Conservation (phyloP, 495 filamentous ascomycete species). For the Penicillium canariense region DNA sequence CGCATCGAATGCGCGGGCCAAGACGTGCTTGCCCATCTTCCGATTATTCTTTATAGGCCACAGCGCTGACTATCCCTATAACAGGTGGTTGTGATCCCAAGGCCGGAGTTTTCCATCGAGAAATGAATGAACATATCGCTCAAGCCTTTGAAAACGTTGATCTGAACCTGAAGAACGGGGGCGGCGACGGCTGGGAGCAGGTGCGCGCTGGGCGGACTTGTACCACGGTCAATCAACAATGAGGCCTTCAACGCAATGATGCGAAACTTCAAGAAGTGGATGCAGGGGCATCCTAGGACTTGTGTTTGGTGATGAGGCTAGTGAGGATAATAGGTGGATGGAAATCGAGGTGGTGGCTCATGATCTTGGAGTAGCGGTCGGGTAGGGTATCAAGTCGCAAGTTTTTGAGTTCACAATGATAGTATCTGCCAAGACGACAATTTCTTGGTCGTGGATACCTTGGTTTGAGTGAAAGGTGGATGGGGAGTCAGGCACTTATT, state of each 20-base stretch:
- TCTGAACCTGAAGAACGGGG: slow-evolving; percentile 43
- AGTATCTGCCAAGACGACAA: not conserved
- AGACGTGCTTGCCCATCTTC: slow-evolving; percentile 31
- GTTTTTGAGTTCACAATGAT: not conserved
- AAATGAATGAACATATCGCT: slow-evolving; percentile 49
- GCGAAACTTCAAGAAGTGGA: slow-evolving; percentile 46
- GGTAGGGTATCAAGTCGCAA: not conserved
- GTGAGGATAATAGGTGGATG: slow-evolving; percentile 49
- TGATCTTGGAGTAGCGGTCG: slow-evolving; percentile 12
- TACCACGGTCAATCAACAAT: slow-evolving; percentile 45
- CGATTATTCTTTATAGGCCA: not conserved
- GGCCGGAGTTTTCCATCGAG: slow-evolving; percentile 33
- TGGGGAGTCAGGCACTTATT: not conserved
- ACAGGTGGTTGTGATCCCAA: slow-evolving; percentile 52
- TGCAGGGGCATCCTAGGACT: slow-evolving; percentile 52
- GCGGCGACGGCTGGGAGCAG: slow-evolving; percentile 57
- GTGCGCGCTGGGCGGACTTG: slow-evolving; percentile 50
- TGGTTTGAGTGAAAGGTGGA: not conserved
- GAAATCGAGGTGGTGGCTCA: slow-evolving; percentile 57
- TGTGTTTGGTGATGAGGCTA: slow-evolving; percentile 44
- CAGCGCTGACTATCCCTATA: not conserved
- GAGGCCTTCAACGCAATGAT: slow-evolving; percentile 42
- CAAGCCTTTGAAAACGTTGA: slow-evolving; percentile 56
- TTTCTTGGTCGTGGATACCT: not conserved
- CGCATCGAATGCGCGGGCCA: slow-evolving; percentile 54